phyloP scores from a whole-genome alignment of 2,329 filamentous ascomycete species.

The Cadophora sp. region DNA sequence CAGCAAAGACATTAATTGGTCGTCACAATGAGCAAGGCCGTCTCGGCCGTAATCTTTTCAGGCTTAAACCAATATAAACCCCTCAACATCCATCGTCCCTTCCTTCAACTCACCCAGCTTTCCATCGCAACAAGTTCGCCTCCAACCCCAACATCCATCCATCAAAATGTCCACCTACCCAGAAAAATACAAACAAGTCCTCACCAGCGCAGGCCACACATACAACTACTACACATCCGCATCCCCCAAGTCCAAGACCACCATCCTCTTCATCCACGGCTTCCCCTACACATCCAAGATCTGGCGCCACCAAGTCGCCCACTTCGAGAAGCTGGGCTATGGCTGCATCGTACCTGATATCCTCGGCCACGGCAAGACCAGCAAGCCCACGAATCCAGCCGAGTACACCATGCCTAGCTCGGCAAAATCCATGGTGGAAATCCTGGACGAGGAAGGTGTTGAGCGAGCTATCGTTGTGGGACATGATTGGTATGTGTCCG shows the following conservation, averaged over 20 bases:
- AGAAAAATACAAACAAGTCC: neutral
- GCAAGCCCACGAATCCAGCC: neutral
- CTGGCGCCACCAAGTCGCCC: neutral
- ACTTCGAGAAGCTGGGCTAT: constrained; percentile 3
- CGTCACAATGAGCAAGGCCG: too few species aligned
- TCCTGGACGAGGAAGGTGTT: neutral
- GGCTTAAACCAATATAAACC: too few species aligned
- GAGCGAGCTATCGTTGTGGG: too few species aligned
- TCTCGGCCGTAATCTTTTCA: too few species aligned
- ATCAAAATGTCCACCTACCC: neutral
- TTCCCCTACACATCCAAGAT: neutral
- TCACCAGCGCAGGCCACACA: neutral
- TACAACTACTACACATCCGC: neutral
- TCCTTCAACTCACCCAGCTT: too few species aligned
- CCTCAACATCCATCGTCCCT: too few species aligned
- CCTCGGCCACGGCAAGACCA: neutral
- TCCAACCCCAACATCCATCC: neutral
- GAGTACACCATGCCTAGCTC: neutral
- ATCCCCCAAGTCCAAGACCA: neutral
- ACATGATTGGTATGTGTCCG: too few species aligned
- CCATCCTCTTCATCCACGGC: constrained; percentile 2
- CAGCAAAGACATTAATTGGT: too few species aligned
- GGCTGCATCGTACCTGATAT: constrained; percentile 6
- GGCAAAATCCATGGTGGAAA: constrained; percentile 4
- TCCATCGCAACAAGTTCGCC: neutral